Conservation (phyloP, 2,329 filamentous ascomycete genomes). For the Aspergillus awamori region DNA sequence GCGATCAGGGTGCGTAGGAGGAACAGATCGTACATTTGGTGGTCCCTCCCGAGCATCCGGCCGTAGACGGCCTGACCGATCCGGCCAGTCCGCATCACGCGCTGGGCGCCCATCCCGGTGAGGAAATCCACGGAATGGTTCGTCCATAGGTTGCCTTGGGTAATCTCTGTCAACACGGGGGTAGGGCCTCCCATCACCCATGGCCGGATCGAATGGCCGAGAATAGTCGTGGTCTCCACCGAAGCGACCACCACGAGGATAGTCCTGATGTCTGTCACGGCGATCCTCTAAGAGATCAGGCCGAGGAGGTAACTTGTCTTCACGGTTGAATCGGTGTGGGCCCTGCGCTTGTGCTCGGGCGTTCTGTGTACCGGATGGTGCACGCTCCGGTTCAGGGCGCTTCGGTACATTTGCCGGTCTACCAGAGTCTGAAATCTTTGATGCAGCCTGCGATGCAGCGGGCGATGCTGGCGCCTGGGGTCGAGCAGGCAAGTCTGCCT, state of each 20-base stretch:
- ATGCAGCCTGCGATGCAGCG: constrained; percentile 28
- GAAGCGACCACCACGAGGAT: constrained; percentile 39
- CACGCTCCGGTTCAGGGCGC: constrained; percentile 43
- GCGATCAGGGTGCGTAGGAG: constrained; percentile 36
- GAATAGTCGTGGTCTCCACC: constrained; percentile 42
- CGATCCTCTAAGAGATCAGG: constrained; percentile 44
- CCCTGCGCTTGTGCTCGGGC: constrained; percentile 39
- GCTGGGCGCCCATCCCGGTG: constrained; percentile 39
- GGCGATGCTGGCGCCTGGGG: constrained; percentile 24
- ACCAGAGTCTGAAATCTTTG: constrained; percentile 33
- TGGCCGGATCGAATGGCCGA: constrained; percentile 39
- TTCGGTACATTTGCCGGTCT: constrained; percentile 39
- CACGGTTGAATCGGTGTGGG: constrained; percentile 42
- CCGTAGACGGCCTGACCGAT: constrained; percentile 40
- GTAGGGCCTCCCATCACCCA: constrained; percentile 38
- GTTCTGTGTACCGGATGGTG: constrained; percentile 27
- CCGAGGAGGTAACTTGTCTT: constrained; percentile 43
- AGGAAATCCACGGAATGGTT: constrained; percentile 41
- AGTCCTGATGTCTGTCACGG: constrained; percentile 43
- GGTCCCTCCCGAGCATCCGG: constrained; percentile 31
- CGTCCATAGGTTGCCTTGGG: constrained; percentile 39
- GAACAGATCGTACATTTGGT: constrained; percentile 29
- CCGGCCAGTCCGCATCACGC: constrained; percentile 43
- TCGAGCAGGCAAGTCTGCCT: constrained; percentile 17
- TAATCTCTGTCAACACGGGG: constrained; percentile 44